Evolutionary conservation across 805 yeast species (phyloP), one percentile per base, ranked within the genome.

Genomic region (Wickerhamomyces ciferrii): DNA sequence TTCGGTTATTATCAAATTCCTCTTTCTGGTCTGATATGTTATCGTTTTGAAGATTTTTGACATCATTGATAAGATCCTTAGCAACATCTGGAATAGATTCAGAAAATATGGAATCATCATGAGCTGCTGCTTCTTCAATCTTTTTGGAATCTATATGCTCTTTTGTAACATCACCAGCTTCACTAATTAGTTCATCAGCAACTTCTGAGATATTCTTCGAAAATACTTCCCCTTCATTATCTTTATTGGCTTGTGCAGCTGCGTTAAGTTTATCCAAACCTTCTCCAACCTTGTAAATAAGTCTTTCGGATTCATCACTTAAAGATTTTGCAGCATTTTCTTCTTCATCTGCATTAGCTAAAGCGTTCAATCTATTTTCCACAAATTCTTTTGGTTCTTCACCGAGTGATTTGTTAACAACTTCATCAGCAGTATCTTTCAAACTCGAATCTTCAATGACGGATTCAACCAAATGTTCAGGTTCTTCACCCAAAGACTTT

Each of bases 401-500:
- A 41, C 40, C 44, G 6, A 42, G 21, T 6, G 34, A 45, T 25
- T 40, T 41, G 20, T 45, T 41, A 17, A 21, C n/a, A 19, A 38
- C 23, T n/a, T 29, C 37, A 13, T 36, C 47, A 6, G 24, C 40
- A 2, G 21, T 35, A n/a, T 39, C 44, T 43, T 17, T 25, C 43
- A n/a, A 38, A 48, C 9, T 37, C 32, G 6, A 10, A 27, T 27
- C 44, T 17, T 25, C 43, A 14, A 39, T 47, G 7, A 43, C 39
- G 6, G 43, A 36, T 20, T 46, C 48, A 39, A 31, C 25, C 31
- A 50, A 43, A 14, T 48, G 19, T 27, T 50, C 46, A 11, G 45
- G 36, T 5, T 40, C 24, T 21, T 53, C 53, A 25, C 48, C 55
- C 2, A 45, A 21, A 11, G 49, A 31, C 14, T 36, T 39, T 21